phyloP scores from a whole-genome alignment of 495 filamentous ascomycete species.

The Saxophila tyrrhenica region DNA sequence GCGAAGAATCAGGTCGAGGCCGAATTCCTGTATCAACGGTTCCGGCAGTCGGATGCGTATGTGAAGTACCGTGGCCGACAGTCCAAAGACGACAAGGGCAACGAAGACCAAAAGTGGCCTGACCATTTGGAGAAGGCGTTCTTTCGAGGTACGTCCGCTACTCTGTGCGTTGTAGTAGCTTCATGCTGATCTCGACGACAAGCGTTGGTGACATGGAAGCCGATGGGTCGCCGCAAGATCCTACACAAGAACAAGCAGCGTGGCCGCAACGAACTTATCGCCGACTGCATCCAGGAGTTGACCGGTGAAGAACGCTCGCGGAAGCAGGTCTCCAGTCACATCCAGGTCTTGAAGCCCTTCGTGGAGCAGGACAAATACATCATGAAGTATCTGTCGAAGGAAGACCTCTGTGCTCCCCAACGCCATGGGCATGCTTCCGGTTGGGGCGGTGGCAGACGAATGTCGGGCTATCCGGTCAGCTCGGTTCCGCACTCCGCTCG shows the following conservation, averaged over 20 bases:
- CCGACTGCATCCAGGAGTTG: conserved; percentile 60
- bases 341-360: conserved; percentile 88
- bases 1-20: conserved; percentile 11
- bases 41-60: conserved; percentile 45
- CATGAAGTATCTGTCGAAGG: conserved; percentile 27
- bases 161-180: conserved; percentile 15
- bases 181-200: conserved; percentile 8
- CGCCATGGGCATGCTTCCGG: neutral
- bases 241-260: conserved; percentile 50
- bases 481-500: neutral
- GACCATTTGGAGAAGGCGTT: conserved; percentile 78
- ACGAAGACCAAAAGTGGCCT: conserved; percentile 62
- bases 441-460: conserved; percentile 5
- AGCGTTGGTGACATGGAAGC: conserved; percentile 73
- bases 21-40: conserved; percentile 17
- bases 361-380: conserved; percentile 47
- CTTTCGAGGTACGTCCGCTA: conserved; percentile 55
- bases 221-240: conserved; percentile 72
- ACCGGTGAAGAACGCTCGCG: conserved; percentile 56
- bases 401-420: neutral
- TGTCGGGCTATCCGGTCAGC: conserved; percentile 4
- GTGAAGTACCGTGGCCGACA: conserved; percentile 58
- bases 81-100: conserved; percentile 39
- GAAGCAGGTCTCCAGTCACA: conserved; percentile 93
- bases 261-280: conserved; percentile 87